A percentile compares a stretch with the other conserved stretches of the same genome.
These are phyloP conservation scores for Cladophialophora immunda DNA, from an alignment of 2,329 filamentous ascomycete species.

Conservation along the genomic window DNA sequence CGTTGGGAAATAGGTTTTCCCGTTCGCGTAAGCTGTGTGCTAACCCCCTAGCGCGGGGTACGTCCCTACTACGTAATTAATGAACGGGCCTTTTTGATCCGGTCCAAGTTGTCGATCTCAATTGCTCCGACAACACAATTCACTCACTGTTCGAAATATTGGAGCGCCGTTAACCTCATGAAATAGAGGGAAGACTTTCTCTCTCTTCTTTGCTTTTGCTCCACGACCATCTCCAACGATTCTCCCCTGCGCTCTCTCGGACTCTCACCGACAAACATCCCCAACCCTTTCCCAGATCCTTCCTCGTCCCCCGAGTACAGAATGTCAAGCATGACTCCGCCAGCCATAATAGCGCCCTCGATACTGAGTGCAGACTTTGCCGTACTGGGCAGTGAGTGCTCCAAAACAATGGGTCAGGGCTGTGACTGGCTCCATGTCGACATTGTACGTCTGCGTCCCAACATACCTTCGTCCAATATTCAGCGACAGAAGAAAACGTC, in stretches of 20 bases:
- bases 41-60: too few species aligned
- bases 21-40: too few species aligned
- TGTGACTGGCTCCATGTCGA: conserved; percentile 96
- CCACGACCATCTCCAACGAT: background rate
- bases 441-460: conserved; percentile 66
- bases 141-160: background rate
- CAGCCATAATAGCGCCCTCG: conserved; percentile 95
- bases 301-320: background rate
- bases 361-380: conserved; percentile 98
- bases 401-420: conserved; percentile 82
- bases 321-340: conserved; percentile 73
- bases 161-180: background rate
- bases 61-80: too few species aligned
- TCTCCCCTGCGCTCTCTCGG: background rate
- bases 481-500: background rate
- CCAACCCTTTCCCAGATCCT: background rate
- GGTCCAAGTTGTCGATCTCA: too few species aligned
- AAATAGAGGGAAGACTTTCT: background rate
- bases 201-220: background rate
- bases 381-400: conserved; percentile 84
- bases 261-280: background rate
- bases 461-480: background rate
- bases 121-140: background rate
- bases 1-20: too few species aligned
- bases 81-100: too few species aligned